A percentile compares a stretch with the other conserved stretches of the same genome.
phyloP scores from a whole-genome alignment of 305 asterid genomes.

The Euphrasia arctica region DNA sequence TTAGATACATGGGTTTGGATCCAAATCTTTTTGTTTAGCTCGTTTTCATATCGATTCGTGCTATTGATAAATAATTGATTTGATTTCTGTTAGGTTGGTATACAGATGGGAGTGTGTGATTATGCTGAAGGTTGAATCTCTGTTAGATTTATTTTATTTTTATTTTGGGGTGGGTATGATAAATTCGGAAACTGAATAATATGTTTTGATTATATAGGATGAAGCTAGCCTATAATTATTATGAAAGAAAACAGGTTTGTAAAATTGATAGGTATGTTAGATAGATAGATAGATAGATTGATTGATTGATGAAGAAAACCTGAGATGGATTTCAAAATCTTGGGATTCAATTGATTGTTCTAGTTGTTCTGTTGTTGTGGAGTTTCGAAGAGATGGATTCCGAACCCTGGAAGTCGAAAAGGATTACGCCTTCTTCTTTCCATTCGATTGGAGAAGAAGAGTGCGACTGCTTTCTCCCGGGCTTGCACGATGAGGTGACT shows the following conservation, averaged over 20 bases:
- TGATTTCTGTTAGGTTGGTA: conserved; percentile 23
- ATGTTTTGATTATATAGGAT: conserved; percentile 20
- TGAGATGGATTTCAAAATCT: background rate
- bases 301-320: conserved; percentile 28
- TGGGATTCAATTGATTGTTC: conserved; percentile 23
- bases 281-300: conserved; percentile 30
- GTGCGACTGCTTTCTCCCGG: conserved; percentile 58
- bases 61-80: conserved; percentile 23
- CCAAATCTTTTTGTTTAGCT: conserved; percentile 28
- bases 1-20: conserved; percentile 39
- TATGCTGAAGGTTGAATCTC: conserved; percentile 31
- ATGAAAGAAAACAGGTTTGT: conserved; percentile 22
- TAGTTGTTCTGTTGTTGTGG: conserved; percentile 9
- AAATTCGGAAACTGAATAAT: conserved; percentile 24
- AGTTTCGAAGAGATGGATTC: conserved; percentile 32
- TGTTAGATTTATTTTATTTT: conserved; percentile 8
- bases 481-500: conserved; percentile 67
- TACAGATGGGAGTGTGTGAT: conserved; percentile 23
- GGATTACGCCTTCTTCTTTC: conserved; percentile 21
- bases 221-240: conserved; percentile 7
- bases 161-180: conserved; percentile 14
- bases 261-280: conserved; percentile 27
- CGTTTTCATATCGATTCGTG: conserved; percentile 10
- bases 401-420: conserved; percentile 34
- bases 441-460: conserved; percentile 32